phyloP scores from a whole-genome alignment of 805 yeast genomes.

The Teunomyces lycoperdinae region DNA sequence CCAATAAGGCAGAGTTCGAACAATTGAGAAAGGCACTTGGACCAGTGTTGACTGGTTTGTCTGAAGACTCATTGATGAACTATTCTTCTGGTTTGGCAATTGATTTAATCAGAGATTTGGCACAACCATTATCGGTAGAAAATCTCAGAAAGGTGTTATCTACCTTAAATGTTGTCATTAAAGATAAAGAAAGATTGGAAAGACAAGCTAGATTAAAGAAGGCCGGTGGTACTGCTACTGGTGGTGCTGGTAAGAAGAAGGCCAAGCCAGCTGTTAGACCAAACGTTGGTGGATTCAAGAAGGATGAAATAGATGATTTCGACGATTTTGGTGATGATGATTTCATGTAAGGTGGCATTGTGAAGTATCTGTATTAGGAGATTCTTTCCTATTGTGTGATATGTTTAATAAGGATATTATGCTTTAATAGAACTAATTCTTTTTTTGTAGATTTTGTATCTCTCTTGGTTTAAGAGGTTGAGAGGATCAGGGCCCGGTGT shows the following conservation, averaged over 20 bases:
- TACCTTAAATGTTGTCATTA: slow-evolving; percentile 75
- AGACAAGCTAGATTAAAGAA: slow-evolving; percentile 81
- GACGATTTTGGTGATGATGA: slow-evolving; percentile 77
- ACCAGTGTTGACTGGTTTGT: slow-evolving; percentile 57
- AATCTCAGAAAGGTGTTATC: slow-evolving; percentile 81
- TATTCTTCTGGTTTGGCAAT: slow-evolving; percentile 76
- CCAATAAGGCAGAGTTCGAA: slow-evolving; percentile 70
- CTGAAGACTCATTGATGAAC: slow-evolving; percentile 59
- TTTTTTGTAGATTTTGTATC: slow-evolving; percentile 1
- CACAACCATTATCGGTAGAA: slow-evolving; percentile 78
- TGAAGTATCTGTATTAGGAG: slow-evolving; percentile 1
- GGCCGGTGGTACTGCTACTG: slow-evolving; percentile 81
- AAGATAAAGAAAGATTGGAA: slow-evolving; percentile 86
- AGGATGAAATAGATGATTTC: slow-evolving; percentile 54
- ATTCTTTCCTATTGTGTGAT: too few species aligned
- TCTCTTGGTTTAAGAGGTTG: slow-evolving; percentile 7
- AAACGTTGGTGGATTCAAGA: slow-evolving; percentile 53
- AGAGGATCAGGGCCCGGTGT: slow-evolving; percentile 14
- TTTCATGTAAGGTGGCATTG: slow-evolving; percentile 55
- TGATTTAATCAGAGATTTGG: slow-evolving; percentile 81
- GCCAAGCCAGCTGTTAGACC: slow-evolving; percentile 76
- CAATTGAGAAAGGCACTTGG: slow-evolving; percentile 71
- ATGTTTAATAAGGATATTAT: neutral
- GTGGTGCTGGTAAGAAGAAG: slow-evolving; percentile 95
- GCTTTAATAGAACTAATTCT: slow-evolving; percentile 3